phyloP scores from a whole-genome alignment of 2,329 filamentous ascomycete species.

The Alternaria gaisen region DNA sequence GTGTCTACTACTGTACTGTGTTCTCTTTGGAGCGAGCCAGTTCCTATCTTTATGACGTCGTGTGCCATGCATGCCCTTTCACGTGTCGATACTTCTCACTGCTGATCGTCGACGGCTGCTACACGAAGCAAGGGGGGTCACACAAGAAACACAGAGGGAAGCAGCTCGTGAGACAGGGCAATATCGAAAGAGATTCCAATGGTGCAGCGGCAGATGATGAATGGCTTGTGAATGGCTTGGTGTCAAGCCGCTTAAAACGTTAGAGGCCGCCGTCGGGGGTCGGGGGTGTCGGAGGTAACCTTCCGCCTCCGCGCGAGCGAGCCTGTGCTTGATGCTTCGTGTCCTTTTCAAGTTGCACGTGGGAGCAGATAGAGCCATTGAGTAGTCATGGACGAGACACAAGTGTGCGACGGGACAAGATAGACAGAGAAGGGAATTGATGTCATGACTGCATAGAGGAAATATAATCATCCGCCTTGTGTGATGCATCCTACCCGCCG shows the following conservation, averaged over 20 bases:
- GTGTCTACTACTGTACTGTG: background rate
- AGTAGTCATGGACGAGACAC: background rate
- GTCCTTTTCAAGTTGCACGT: constrained; percentile 10
- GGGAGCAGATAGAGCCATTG: background rate
- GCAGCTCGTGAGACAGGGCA: constrained; percentile 10
- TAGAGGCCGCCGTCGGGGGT: constrained; percentile 5
- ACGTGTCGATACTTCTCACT: too few species aligned
- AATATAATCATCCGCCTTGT: background rate
- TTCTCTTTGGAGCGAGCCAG: background rate
- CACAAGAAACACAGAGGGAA: background rate
- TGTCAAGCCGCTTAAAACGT: constrained; percentile 7
- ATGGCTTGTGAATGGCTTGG: constrained; percentile 1
- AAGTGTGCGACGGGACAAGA: background rate
- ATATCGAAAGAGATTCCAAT: constrained; percentile 3
- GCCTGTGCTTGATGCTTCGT: constrained; percentile 23
- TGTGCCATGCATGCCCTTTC: background rate
- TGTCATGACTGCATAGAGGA: background rate
- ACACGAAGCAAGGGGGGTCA: too few species aligned
- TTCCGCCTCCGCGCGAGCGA: constrained; percentile 16
- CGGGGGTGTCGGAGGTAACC: constrained; percentile 22
- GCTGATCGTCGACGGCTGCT: too few species aligned
- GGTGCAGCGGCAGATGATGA: constrained; percentile 4
- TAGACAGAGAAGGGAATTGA: background rate
- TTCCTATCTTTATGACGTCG: background rate
- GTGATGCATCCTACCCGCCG: constrained; percentile 1